Base-by-base conservation (phyloP, 805 yeast genomes). In the Kuraishia ogatae region DNA sequence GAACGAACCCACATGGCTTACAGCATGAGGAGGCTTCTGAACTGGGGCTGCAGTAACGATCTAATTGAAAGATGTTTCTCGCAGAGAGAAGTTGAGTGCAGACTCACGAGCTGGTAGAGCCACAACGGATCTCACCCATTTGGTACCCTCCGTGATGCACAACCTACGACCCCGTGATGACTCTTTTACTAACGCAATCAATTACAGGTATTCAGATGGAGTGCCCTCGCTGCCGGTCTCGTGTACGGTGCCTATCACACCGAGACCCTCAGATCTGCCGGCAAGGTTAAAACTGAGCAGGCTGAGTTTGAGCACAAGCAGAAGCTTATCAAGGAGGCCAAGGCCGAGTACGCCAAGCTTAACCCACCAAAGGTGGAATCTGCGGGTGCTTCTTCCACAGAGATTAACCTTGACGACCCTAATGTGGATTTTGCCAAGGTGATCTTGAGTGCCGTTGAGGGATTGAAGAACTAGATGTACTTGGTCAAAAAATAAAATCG, bases 191-290 rank as follows among this genome's bases (percentile, higher is more conserved):
- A 35, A 35, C 43, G 10, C 29, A 26, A 26, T 19, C 39, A 24
- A 4, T 10, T n/a, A 39, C 58, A 87, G 87, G 91, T 92, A 67
- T 82, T 92, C 69, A 89, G 98, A 85, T 93, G 94, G 85, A 78
- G 96, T 62, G 86, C 96, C 55, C 81, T 93, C 62, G 93, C 88
- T 54, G 82, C 89, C 63, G 99, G 99, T 72, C 77, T 92, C 57
- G 79, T 82, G 59, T 89, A 89, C 75, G 99, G 99, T 64, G 88
- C 90, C 61, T 80, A 80, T 71, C 96, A 90, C 79, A 88, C 96
- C 73, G 75, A 81, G 67, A 71, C 78, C 54, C 79, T 90, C 64
- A 83, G 84, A 64, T 65, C 81, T 23, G 77, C 78, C 55, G 91
- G 86, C 58, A 74, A 71, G 51, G 78, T 79, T 68, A 75, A 80